Conservation (phyloP, 2,329 filamentous ascomycete genomes). For the Fusarium coffeatum region DNA sequence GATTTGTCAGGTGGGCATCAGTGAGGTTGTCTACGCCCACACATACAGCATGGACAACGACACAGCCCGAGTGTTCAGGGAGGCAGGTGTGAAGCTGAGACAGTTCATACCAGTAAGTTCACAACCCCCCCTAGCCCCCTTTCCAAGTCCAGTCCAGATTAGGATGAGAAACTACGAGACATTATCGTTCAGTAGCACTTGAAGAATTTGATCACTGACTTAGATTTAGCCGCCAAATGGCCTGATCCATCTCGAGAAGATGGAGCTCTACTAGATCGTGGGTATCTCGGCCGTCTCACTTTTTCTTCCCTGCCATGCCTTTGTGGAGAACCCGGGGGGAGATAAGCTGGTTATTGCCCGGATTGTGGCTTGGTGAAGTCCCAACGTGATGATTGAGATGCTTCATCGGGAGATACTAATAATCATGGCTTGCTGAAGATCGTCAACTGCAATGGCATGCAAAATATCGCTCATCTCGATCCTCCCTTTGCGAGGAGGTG, state of each 20-base stretch:
- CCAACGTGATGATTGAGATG: constrained; percentile 17
- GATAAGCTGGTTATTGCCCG: constrained; percentile 13
- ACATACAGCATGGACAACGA: constrained; percentile 94
- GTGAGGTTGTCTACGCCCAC: constrained; percentile 93
- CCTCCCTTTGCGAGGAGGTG: constrained; percentile 31
- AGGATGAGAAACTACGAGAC: constrained; percentile 3
- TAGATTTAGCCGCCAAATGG: constrained; percentile 69
- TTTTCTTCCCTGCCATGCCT: constrained; percentile 16
- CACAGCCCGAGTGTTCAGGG: constrained; percentile 82
- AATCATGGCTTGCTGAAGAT: not conserved
- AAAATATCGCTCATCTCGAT: constrained; percentile 35
- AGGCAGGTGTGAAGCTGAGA: constrained; percentile 85
- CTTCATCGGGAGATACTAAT: constrained; percentile 5
- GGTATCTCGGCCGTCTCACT: constrained; percentile 20
- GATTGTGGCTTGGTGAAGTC: constrained; percentile 33
- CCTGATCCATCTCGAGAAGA: constrained; percentile 70
- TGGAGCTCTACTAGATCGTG: constrained; percentile 54
- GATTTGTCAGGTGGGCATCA: constrained; percentile 95
- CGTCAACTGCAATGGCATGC: constrained; percentile 14
- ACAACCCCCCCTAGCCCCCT: constrained; percentile 11
- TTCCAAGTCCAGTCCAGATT: constrained; percentile 14
- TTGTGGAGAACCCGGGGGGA: constrained; percentile 26
- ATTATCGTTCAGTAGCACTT: constrained; percentile 3
- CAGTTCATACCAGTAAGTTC: constrained; percentile 85
- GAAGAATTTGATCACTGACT: constrained; percentile 38